Conservation (phyloP, 129 eudicot genomes). For the Pulicaria dysenterica region DNA sequence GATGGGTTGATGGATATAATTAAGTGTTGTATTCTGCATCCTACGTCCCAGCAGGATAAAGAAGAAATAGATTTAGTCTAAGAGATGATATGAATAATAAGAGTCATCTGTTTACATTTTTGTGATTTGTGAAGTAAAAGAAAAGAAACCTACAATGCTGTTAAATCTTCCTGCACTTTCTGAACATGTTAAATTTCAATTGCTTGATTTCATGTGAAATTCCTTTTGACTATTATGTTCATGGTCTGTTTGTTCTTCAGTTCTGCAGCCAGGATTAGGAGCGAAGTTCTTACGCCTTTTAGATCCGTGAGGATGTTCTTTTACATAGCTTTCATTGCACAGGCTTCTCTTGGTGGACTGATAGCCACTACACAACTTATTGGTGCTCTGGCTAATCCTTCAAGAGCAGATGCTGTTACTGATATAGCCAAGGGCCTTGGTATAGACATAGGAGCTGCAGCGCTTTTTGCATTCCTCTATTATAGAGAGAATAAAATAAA, state of each 20-base stretch:
- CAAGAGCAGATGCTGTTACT: slow-evolving; percentile 65
- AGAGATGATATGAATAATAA: too few relatives aligned
- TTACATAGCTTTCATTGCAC: slow-evolving; percentile 85
- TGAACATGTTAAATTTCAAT: neutral
- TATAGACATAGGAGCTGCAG: slow-evolving; percentile 80
- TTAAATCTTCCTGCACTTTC: too few relatives aligned
- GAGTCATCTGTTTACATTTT: too few relatives aligned
- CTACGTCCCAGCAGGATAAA: too few relatives aligned
- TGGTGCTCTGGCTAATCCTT: slow-evolving; percentile 76
- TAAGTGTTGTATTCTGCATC: too few relatives aligned
- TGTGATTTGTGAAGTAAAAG: too few relatives aligned
- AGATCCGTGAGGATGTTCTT: slow-evolving; percentile 95
- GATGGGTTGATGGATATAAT: too few relatives aligned
- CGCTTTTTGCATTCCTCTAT: slow-evolving; percentile 76
- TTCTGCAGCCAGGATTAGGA: slow-evolving; percentile 82
- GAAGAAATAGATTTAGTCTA: too few relatives aligned
- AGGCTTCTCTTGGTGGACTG: slow-evolving; percentile 83
- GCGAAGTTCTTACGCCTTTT: slow-evolving; percentile 97
- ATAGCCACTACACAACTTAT: slow-evolving; percentile 74
- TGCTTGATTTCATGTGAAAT: neutral
- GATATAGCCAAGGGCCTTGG: slow-evolving; percentile 75
- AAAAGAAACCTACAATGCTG: too few relatives aligned
- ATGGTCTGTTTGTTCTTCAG: slow-evolving; percentile 46
- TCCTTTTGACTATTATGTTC: slow-evolving; percentile 16
- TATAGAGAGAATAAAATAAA: slow-evolving; percentile 71